phyloP scores from a whole-genome alignment of 306 rosid genomes.

The Acacia crassicarpa region DNA sequence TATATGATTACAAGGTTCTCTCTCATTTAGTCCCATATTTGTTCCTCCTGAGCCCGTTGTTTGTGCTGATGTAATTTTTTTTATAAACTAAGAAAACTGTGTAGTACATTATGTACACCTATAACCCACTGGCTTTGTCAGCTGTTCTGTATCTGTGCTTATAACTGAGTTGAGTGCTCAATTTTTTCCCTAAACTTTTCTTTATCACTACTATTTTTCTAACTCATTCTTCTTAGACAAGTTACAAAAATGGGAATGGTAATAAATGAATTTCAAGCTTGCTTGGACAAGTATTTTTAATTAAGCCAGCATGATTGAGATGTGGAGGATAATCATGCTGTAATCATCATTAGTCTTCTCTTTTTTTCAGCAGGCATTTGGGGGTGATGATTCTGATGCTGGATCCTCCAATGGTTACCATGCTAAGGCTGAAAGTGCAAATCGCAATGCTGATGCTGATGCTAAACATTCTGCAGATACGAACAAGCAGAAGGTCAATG shows the following conservation, averaged over 20 bases:
- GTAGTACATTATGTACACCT: neutral
- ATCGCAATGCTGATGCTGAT: slow-evolving; percentile 47
- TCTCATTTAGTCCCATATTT: slow-evolving; percentile 23
- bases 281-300: neutral
- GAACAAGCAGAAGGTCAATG: slow-evolving; percentile 53
- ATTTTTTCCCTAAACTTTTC: neutral
- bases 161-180: no score
- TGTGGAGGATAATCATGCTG: slow-evolving; percentile 13
- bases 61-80: slow-evolving; percentile 20
- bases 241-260: neutral
- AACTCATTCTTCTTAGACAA: neutral
- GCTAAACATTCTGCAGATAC: slow-evolving; percentile 56
- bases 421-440: slow-evolving; percentile 55
- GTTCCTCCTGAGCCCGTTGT: neutral
- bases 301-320: neutral
- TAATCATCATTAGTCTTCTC: neutral
- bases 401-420: slow-evolving; percentile 78
- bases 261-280: neutral
- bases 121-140: neutral
- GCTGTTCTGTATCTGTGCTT: neutral
- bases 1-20: slow-evolving; percentile 91
- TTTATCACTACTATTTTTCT: neutral
- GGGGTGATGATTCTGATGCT: slow-evolving; percentile 78
- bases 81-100: neutral
- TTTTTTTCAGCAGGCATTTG: slow-evolving; percentile 55